phyloP scores from a whole-genome alignment of 805 yeast species.

The Candida suzukii region DNA sequence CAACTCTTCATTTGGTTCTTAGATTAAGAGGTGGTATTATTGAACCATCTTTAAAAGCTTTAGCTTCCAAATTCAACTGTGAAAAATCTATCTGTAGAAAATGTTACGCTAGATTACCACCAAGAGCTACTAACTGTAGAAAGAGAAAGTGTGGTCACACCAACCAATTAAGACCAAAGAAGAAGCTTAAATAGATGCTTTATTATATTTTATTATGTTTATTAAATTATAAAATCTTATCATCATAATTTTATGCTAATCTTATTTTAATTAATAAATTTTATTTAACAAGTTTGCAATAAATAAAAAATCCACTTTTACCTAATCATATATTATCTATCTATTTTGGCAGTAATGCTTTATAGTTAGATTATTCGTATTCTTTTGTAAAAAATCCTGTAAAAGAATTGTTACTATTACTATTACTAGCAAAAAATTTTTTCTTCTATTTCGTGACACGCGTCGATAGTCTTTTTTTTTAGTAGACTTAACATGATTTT shows the following conservation, averaged over 20 bases:
- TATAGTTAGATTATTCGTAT: too few species aligned
- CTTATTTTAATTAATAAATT: background rate
- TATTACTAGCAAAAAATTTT: too few species aligned
- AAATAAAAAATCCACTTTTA: background rate
- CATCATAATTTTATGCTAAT: background rate
- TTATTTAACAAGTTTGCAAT: background rate
- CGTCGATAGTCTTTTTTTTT: too few species aligned
- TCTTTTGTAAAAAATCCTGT: too few species aligned
- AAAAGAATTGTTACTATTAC: too few species aligned
- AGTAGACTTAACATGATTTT: too few species aligned
- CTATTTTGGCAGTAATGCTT: too few species aligned
- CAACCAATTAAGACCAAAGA: slow-evolving; percentile 99
- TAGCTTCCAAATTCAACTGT: slow-evolving; percentile 99
- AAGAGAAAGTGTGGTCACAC: slow-evolving; percentile 99
- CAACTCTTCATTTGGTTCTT: slow-evolving; percentile 54
- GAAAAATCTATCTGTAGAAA: slow-evolving; percentile 98
- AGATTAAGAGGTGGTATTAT: slow-evolving; percentile 80
- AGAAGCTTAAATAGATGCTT: slow-evolving; percentile 86
- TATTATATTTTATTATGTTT: background rate
- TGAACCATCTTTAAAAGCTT: slow-evolving; percentile 98
- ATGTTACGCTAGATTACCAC: slow-evolving; percentile 99
- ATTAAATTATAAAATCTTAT: background rate
- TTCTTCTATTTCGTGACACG: too few species aligned
- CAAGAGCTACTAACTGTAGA: slow-evolving; percentile 99
- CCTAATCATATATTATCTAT: background rate